Conservation (phyloP, 768 basidiomycete genomes). For the Glaciozyma martinii region DNA sequence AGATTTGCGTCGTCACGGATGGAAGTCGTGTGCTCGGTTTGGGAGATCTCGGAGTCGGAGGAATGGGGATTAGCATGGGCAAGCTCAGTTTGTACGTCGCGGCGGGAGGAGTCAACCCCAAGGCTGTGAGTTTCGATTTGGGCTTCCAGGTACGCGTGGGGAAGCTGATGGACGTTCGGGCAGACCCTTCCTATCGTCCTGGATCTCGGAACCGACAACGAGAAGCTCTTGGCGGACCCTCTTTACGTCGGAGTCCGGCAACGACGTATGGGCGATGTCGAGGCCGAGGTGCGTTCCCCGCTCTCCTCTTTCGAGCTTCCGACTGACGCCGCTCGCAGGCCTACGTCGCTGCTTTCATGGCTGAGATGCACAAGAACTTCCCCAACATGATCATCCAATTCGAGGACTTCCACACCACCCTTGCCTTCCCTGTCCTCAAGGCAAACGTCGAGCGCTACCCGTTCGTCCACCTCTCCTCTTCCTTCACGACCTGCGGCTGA, state of each 20-base stretch:
- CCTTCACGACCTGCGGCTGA: slow-evolving; percentile 36
- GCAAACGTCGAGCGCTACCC: slow-evolving; percentile 58
- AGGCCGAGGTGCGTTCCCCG: slow-evolving; percentile 27
- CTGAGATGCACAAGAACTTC: slow-evolving; percentile 52
- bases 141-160: no score
- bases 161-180: no score
- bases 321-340: slow-evolving; percentile 44
- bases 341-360: slow-evolving; percentile 92
- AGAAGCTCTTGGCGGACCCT: slow-evolving; percentile 69
- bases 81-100: slow-evolving; percentile 84
- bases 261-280: slow-evolving; percentile 54
- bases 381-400: slow-evolving; percentile 32
- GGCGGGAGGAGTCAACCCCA: slow-evolving; percentile 57
- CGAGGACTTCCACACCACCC: slow-evolving; percentile 83
- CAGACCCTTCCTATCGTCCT: slow-evolving; percentile 67
- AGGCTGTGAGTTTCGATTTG: slow-evolving; percentile 38
- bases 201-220: slow-evolving; percentile 83
- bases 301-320: neutral
- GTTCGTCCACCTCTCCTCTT: slow-evolving; percentile 7
- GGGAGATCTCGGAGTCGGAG: slow-evolving; percentile 45
- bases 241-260: slow-evolving; percentile 79
- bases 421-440: slow-evolving; percentile 77
- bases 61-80: slow-evolving; percentile 52
- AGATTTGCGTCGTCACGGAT: slow-evolving; percentile 87
- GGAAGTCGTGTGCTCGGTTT: slow-evolving; percentile 86